Percentiles rank a stretch among this genome's conserved stretches.
Evolutionary conservation across 2,329 filamentous ascomycete species (phyloP).

Genomic region (Emmonsiellopsis sp.): DNA sequence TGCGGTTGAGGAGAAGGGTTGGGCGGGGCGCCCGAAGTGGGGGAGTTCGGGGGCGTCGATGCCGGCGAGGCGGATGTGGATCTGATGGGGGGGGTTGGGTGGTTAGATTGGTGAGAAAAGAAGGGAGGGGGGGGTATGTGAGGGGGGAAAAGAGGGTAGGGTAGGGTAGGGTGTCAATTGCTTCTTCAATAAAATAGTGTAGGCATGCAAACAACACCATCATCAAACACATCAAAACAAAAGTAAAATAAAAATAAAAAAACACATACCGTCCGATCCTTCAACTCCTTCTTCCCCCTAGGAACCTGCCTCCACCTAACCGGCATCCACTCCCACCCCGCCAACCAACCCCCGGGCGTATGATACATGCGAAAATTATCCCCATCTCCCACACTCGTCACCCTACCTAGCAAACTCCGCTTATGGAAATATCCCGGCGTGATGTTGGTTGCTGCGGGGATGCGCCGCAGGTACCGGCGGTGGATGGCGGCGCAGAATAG

Average conservation of each 20-base stretch:
- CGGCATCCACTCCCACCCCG: slow-evolving; percentile 87
- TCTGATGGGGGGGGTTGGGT: slow-evolving; percentile 31
- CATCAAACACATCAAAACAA: background rate
- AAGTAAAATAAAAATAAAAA: background rate
- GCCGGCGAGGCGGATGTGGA: slow-evolving; percentile 81
- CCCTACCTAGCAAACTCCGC: slow-evolving; percentile 70
- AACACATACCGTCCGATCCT: slow-evolving; percentile 61
- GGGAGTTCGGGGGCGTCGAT: slow-evolving; percentile 87
- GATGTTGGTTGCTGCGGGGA: slow-evolving; percentile 69
- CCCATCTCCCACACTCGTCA: slow-evolving; percentile 91
- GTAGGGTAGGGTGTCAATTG: background rate
- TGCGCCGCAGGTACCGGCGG: slow-evolving; percentile 63
- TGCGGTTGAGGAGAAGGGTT: slow-evolving; percentile 76
- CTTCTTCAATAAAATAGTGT: no score
- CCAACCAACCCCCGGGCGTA: slow-evolving; percentile 77
- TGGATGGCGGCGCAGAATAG: slow-evolving; percentile 27
- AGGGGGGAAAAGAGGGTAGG: background rate
- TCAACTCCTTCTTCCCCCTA: slow-evolving; percentile 57
- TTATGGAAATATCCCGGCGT: slow-evolving; percentile 64
- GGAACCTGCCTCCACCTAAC: slow-evolving; percentile 56
- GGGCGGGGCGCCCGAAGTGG: slow-evolving; percentile 82
- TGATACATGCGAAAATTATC: slow-evolving; percentile 94
- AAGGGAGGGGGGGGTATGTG: background rate
- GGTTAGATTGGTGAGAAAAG: background rate
- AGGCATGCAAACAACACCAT: no score